Evolutionary conservation across 208 protist genomes (phyloP), one percentile per base, ranked within the genome.

Genomic region (Crithidia acanthocephali): DNA sequence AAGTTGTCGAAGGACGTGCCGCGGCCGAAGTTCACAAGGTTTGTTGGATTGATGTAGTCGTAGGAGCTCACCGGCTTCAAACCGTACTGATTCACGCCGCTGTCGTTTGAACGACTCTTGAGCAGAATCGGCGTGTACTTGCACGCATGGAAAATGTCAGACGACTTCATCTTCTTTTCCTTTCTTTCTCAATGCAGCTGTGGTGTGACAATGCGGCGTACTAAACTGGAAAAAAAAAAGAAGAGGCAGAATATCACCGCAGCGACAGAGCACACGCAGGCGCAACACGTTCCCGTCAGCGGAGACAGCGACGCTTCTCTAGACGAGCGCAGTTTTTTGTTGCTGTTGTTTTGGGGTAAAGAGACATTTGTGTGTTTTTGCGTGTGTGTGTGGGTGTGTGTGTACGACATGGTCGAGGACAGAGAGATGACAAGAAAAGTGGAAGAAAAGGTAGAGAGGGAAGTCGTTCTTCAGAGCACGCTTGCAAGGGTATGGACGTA

Each of bases 11-110:
- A 94, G 28, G 76, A 74, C 27, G 92, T 96, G 59, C 92, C 92
- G 22, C 89, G 87, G 11, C 92, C 92, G 71, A 88, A 96, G 86
- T 96, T 96, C 40, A 96, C 78, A 23, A 96, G 74, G 68, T 94
- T 94, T n/a, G 92, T 95, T 4, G 92, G 92, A 64, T 95, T 94
- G 18, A 93, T 51, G 69, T 85, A 96, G 75, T 96, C 92, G 59
- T 93, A 94, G 6, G 87, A 74, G 78, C 82, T 92, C 22, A 70
- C 65, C 0, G 92, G 92, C 66, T 90, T 88, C 25, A 96, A 78
- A 32, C 92, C 92, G 77, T 96, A 96, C 61, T 95, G 91, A 59
- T 94, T 95, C 37, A 95, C 91, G 20, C 91, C 91, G 66, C 86
- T 94, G 76, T 92, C 86, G 48, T 83, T 64, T 0, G 76, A 63